These are phyloP conservation scores for Garcia nutans DNA, from an alignment of 345 rosid species.

Conservation along the genomic window DNA sequence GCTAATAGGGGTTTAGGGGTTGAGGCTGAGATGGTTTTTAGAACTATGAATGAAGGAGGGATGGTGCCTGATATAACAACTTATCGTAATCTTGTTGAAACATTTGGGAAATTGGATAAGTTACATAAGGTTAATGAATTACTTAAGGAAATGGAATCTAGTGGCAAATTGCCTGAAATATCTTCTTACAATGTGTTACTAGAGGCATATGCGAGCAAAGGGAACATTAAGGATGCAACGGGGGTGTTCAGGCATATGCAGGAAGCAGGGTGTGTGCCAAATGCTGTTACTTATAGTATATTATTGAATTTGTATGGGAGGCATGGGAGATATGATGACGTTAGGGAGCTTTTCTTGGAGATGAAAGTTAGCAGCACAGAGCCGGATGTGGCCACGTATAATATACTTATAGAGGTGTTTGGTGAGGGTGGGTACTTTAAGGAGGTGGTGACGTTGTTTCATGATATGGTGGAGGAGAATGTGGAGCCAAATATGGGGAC, in stretches of 20 bases:
- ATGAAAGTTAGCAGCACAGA: conserved; percentile 88
- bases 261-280: conserved; percentile 71
- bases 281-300: conserved; percentile 68
- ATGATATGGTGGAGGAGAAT: conserved; percentile 93
- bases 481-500: conserved; percentile 85
- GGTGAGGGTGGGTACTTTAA: conserved; percentile 96
- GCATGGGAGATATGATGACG: conserved; percentile 76
- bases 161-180: conserved; percentile 78
- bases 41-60: conserved; percentile 93
- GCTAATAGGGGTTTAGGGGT: conserved; percentile 78
- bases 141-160: conserved; percentile 73
- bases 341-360: conserved; percentile 87
- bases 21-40: conserved; percentile 92
- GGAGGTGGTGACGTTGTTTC: conserved; percentile 94
- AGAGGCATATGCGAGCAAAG: conserved; percentile 67
- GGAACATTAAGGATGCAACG: conserved; percentile 73
- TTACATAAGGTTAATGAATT: conserved; percentile 70
- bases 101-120: conserved; percentile 62
- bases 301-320: conserved; percentile 79
- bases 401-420: conserved; percentile 75
- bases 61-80: conserved; percentile 80
- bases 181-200: conserved; percentile 78
- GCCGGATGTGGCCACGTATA: conserved; percentile 83
- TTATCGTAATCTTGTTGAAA: conserved; percentile 68
- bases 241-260: conserved; percentile 90